Base-by-base conservation (phyloP, 2,329 filamentous ascomycete species). In the Pseudocercospora fijiensis region DNA sequence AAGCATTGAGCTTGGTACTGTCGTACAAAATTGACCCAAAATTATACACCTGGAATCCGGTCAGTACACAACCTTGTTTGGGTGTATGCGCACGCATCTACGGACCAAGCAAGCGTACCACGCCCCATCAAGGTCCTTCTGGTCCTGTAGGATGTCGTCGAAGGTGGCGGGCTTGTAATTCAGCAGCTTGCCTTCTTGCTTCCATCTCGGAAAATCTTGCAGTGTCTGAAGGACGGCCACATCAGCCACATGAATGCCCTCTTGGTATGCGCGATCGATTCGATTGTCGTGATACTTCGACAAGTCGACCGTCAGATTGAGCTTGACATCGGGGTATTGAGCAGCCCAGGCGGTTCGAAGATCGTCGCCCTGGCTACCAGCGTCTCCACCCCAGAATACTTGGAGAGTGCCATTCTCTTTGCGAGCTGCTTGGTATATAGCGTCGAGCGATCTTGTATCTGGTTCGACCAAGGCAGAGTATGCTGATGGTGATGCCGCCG, bases 241-340 rank as follows among this genome's bases (percentile, higher is more conserved):
- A 69, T 86, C 84, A 3, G 77, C 78, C 1, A 84, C 71, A 61
- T 82, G 80, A 41, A 78, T 71, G 11, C 65, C 68, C 28, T 65
- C 26, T 18, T 66, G 60, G 30, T 65, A 58, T 16, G 57, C 65
- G 4, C 59, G 64, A 66, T 86, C 82, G 6, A 85, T 67, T 7
- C 74, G 74, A 18, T 68, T 75, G 61, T 84, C 80, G 66, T 83
- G 83, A 65, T 85, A 86, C 68, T 85, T 86, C 63, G 83, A 84
- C 0, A 85, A 70, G 63, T 85, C 83, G 49, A 85, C 81, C 0
- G 83, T 85, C 37, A 84, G 57, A 67, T 85, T 84, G 16, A 85
- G 77, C 3, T 77, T 81, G 63, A 85, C 79, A 8, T 78, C 78
- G 0, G 83, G 83, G 67, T 84, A 85, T 0, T 75, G 73, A 0